phyloP scores from a whole-genome alignment of 2,329 filamentous ascomycete species.

The Coniochaeta sp. region DNA sequence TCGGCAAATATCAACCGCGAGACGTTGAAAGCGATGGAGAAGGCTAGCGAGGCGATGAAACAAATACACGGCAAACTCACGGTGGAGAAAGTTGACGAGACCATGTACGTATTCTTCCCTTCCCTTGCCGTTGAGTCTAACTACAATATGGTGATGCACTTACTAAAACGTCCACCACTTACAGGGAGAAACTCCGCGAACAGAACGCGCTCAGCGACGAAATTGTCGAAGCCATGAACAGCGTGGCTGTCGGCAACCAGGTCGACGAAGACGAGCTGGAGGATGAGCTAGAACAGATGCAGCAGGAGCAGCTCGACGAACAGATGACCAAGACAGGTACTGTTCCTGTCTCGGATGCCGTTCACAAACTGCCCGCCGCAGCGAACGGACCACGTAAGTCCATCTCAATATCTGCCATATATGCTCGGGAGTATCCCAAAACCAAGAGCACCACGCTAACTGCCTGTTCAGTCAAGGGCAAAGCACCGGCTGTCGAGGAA shows the following conservation, averaged over 20 bases:
- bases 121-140: too few relatives aligned
- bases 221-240: slow-evolving; percentile 79
- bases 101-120: slow-evolving; percentile 63
- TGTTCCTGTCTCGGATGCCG: slow-evolving; percentile 71
- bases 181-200: slow-evolving; percentile 81
- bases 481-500: slow-evolving; percentile 52
- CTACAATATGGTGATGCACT: slow-evolving; percentile 2
- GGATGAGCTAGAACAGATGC: slow-evolving; percentile 74
- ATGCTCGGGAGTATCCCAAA: slow-evolving; percentile 8
- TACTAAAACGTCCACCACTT: slow-evolving; percentile 19
- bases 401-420: not conserved
- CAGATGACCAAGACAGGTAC: slow-evolving; percentile 86
- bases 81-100: slow-evolving; percentile 89
- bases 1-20: slow-evolving; percentile 98
- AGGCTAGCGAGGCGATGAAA: slow-evolving; percentile 84
- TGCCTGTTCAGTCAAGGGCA: slow-evolving; percentile 36
- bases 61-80: slow-evolving; percentile 85
- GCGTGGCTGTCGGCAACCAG: slow-evolving; percentile 55
- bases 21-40: slow-evolving; percentile 90
- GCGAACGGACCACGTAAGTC: slow-evolving; percentile 69
- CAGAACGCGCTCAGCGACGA: slow-evolving; percentile 92
- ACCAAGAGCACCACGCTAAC: slow-evolving; percentile 9
- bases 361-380: slow-evolving; percentile 69
- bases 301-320: slow-evolving; percentile 89
- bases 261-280: slow-evolving; percentile 85